Evolutionary conservation across 345 rosid genomes (phyloP).

Genomic region (Zanthoxylum bungeanum): DNA sequence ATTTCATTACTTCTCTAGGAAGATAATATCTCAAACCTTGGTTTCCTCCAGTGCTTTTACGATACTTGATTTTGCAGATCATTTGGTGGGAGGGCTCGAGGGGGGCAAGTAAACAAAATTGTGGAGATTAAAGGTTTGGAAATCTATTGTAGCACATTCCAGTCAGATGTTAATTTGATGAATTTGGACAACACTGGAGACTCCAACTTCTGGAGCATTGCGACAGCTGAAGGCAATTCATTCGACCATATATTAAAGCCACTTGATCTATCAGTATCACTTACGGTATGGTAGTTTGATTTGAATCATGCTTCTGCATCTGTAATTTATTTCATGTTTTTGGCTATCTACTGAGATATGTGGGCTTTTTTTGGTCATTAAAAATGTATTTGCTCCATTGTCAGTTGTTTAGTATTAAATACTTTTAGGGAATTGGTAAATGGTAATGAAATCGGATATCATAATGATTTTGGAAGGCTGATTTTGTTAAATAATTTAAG

Average conservation of each 20-base stretch:
- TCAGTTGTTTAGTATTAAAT: neutral
- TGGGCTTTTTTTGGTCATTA: neutral
- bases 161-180: constrained; percentile 35
- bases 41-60: constrained; percentile 8
- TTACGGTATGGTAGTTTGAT: constrained; percentile 48
- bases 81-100: constrained; percentile 43
- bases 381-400: neutral
- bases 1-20: neutral
- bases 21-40: neutral
- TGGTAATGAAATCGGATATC: neutral
- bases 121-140: constrained; percentile 68
- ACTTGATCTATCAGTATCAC: constrained; percentile 51
- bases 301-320: neutral
- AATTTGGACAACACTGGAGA: constrained; percentile 29
- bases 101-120: constrained; percentile 65
- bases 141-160: constrained; percentile 58
- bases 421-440: neutral
- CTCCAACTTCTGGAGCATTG: constrained; percentile 36
- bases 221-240: constrained; percentile 36
- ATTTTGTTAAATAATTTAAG: neutral
- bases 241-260: constrained; percentile 56
- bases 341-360: neutral
- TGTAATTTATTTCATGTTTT: neutral
- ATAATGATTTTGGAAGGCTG: neutral
- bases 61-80: constrained; percentile 12